These are phyloP conservation scores for Ceratonia siliqua DNA, from an alignment of 306 rosid species.

Conservation along the genomic window DNA sequence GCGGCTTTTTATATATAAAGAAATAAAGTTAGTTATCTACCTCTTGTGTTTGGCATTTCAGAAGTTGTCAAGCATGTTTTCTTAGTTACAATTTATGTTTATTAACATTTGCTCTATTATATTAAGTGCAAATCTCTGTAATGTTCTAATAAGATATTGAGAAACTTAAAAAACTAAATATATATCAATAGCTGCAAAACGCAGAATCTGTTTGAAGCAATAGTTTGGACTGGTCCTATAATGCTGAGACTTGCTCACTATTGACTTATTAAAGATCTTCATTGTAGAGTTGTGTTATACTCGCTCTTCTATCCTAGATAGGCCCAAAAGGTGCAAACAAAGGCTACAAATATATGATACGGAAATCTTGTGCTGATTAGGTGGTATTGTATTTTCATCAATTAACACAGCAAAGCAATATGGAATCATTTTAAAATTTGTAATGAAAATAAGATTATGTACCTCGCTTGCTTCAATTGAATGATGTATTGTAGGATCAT, in stretches of 20 bases:
- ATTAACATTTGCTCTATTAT: background rate
- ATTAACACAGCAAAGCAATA: background rate
- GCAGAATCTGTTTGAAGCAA: background rate
- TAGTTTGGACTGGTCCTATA: background rate
- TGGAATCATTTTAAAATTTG: background rate
- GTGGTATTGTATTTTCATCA: background rate
- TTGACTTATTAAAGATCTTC: background rate
- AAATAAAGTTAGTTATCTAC: conserved; percentile 32
- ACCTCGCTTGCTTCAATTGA: background rate
- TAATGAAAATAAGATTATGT: background rate
- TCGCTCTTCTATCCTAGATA: background rate
- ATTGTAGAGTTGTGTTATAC: background rate
- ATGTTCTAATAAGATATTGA: background rate
- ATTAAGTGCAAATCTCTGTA: background rate
- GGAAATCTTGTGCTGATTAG: background rate
- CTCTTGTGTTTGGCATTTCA: conserved; percentile 3
- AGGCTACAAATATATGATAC: background rate
- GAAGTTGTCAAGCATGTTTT: background rate
- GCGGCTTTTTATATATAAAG: conserved; percentile 11
- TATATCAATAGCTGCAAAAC: background rate
- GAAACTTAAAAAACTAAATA: background rate
- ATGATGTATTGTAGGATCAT: background rate
- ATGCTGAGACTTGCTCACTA: background rate
- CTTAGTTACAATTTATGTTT: background rate
- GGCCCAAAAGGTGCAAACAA: background rate